Evolutionary conservation across 768 basidiomycete species (phyloP), one percentile per base, ranked within the genome.

Genomic region (Coprinopsis marcescibilis): DNA sequence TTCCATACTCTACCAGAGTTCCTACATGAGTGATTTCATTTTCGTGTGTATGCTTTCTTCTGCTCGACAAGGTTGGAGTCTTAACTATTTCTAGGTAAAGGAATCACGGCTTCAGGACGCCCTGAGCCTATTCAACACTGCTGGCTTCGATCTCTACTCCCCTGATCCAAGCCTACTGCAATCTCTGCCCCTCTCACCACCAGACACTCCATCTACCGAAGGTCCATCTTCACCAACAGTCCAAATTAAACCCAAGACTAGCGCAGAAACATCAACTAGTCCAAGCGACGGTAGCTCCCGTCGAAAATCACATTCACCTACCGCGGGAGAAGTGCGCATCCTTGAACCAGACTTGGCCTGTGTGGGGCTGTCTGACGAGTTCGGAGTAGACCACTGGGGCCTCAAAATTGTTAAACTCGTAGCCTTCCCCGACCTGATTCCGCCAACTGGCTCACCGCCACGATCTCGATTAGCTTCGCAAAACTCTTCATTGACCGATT

Each of bases 21-120:
- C 85, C 2, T 89, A 89, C 61, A 80, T 78, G 76, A 81, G 84
- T 55, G 87, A 89, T 62, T 89, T 84, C 58, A 85, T 89, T 48
- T 81, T 89, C 53, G 85, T 88, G 57, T 53, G 82, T 66, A 17
- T n/a, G 20, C 49, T 45, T 26, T 12, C 36, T 29, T 52, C 19
- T 30, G 21, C 14, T 21, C 20, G 43, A 19, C 41, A 35, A 10
- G 39, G 46, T 26, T 20, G 47, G 12, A 24, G 49, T 21, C 35
- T 42, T 26, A 56, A 46, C 25, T 4, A 6, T 7, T 20, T 23
- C 41, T 51, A 85, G 83, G 83, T 87, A 38, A 85, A 84, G 60
- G 77, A 84, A 56, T 66, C 73, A 26, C 75, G 80, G 33, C 65
- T 89, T 1, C 69, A 75, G 42, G 77, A 84, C 57, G 82, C 78